Evolutionary conservation across 2,329 filamentous ascomycete species (phyloP), one percentile per base, ranked within the genome.

Genomic region (Colletotrichum euphorbiae): DNA sequence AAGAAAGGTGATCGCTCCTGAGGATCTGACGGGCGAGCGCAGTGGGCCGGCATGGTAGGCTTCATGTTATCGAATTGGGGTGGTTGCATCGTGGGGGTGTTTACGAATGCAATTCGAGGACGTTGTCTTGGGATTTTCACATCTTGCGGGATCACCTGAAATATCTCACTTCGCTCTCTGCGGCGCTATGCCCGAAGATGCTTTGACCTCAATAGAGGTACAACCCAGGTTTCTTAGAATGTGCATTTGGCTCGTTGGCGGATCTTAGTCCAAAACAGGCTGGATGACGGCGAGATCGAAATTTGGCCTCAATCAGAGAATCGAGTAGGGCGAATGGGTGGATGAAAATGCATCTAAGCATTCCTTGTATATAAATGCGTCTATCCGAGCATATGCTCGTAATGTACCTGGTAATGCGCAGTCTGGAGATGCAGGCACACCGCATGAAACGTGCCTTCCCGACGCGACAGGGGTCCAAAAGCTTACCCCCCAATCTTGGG

Each of bases 1-100:
- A 67, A 67, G 5, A 67, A 45, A 6, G 51, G 24, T 11, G 63
- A 55, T 36, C 62, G 50, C 33, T 62, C 59, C 9, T 67, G 63
- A 4, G 15, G 43, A 13, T 67, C 13, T 11, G 12, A 21, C 1
- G 40, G 57, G 3, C 13, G 33, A n/a, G 12, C 50, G 12, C 21
- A 6, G 15, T 3, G 51, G 21, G 31, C 19, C 8, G 54, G 21
- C n/a, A n/a, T 24, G 1, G 11, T 21, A 24, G 15, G 24, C 36
- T 36, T 12, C 12, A 6, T 11, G 2, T 36, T 13, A 13, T 24
- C 6, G 36, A 13, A 11, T 38, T 9, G 33, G 33, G 19, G 11
- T 11, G n/a, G 43, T 2, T 11, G 24, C 42, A 43, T 43, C 13
- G 13, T 43, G 33, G 3, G 13, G 4, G 33, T 38, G 9, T 13